phyloP scores from a whole-genome alignment of 768 basidiomycete genomes.

The Kwoniella dendrophila region DNA sequence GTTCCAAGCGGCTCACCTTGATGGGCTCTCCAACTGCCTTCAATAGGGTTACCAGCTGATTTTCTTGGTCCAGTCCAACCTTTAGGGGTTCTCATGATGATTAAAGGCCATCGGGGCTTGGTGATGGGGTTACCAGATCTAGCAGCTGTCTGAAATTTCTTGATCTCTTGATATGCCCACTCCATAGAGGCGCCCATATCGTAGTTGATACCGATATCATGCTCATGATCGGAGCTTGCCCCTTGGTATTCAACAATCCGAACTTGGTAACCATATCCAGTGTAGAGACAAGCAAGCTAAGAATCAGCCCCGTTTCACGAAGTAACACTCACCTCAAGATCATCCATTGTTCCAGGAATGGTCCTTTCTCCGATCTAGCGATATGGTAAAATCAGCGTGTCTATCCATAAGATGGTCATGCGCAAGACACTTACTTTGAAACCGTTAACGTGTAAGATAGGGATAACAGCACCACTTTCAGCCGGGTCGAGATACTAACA shows the following conservation, averaged over 20 bases:
- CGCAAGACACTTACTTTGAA: conserved; percentile 31
- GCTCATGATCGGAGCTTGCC: conserved; percentile 58
- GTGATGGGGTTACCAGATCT: conserved; percentile 72
- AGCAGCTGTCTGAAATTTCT: conserved; percentile 75
- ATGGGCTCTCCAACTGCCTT: conserved; percentile 81
- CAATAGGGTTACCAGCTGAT: conserved; percentile 70
- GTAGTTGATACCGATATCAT: conserved; percentile 62
- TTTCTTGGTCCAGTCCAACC: conserved; percentile 71
- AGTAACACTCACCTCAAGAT: conserved; percentile 63
- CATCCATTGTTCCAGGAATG: conserved; percentile 86
- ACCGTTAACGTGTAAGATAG: conserved; percentile 78
- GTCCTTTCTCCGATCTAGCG: conserved; percentile 85
- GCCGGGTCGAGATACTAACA: conserved; percentile 75
- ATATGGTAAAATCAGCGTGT: background rate
- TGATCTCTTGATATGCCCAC: conserved; percentile 65
- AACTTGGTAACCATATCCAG: conserved; percentile 78
- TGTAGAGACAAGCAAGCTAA: conserved; percentile 58
- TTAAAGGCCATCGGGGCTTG: conserved; percentile 89
- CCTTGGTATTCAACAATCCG: conserved; percentile 69
- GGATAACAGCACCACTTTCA: conserved; percentile 87
- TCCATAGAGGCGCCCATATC: conserved; percentile 79
- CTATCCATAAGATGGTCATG: too few species aligned
- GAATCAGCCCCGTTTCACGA: conserved; percentile 3
- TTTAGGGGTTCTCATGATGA: conserved; percentile 84
- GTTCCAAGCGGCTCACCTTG: conserved; percentile 59